These are phyloP conservation scores for Croton laevigatus DNA, from an alignment of 441 rosid species.

Conservation along the genomic window DNA sequence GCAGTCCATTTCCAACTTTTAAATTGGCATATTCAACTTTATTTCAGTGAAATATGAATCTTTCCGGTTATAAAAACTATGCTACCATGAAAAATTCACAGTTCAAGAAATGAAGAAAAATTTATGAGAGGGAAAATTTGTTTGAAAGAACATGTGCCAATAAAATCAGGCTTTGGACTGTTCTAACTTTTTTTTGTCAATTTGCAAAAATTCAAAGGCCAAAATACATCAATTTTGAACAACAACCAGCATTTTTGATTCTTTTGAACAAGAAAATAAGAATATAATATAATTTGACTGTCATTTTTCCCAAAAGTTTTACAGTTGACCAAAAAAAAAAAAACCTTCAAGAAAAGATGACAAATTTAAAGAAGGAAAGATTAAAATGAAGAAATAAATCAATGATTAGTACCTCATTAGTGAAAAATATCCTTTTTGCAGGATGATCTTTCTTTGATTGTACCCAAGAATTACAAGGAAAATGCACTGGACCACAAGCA, in stretches of 20 bases:
- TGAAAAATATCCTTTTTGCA: constrained; percentile 66
- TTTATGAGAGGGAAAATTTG: neutral
- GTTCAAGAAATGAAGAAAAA: neutral
- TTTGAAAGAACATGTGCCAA: neutral
- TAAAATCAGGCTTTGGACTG: constrained; percentile 22
- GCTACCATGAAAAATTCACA: neutral
- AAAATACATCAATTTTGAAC: neutral
- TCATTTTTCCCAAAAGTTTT: constrained; percentile 6
- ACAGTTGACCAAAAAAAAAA: neutral
- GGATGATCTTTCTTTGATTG: constrained; percentile 67
- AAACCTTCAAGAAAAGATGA: neutral
- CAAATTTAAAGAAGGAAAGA: neutral
- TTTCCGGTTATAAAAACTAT: neutral
- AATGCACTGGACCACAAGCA: constrained; percentile 76
- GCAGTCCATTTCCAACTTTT: neutral
- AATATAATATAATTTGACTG: constrained; percentile 13
- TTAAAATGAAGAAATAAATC: neutral
- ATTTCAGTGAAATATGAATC: neutral
- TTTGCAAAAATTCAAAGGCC: constrained; percentile 18
- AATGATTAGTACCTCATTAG: constrained; percentile 57
- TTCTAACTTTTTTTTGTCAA: constrained; percentile 20
- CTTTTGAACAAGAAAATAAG: constrained; percentile 5
- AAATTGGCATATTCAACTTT: constrained; percentile 2
- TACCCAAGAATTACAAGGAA: constrained; percentile 95
- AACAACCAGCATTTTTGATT: too few relatives aligned